Percentiles rank a stretch among this genome's conserved stretches.
phyloP scores from a whole-genome alignment of 2,329 filamentous ascomycete genomes.

The Diplocarpon mali region DNA sequence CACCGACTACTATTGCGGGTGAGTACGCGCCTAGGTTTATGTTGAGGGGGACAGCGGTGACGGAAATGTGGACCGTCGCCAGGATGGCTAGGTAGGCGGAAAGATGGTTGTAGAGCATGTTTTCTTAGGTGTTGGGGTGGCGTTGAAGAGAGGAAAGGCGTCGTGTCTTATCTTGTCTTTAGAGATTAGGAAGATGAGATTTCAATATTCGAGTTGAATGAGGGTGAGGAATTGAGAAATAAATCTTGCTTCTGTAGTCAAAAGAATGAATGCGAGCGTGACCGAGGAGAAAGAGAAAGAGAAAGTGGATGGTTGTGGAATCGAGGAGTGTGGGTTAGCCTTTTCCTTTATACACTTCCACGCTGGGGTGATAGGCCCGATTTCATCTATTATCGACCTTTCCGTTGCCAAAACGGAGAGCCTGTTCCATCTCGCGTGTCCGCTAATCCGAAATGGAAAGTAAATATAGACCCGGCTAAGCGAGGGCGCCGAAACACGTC shows the following conservation, averaged over 20 bases:
- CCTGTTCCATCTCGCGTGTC: no score
- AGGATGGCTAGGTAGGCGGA: conserved; percentile 11
- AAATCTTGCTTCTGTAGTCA: conserved; percentile 14
- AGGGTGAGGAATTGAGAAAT: conserved; percentile 8
- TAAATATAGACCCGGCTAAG: not conserved
- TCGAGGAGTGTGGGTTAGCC: not conserved
- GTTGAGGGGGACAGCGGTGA: conserved; percentile 34
- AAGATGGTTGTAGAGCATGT: conserved; percentile 10
- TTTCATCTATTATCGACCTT: no score
- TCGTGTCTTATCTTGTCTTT: conserved; percentile 1
- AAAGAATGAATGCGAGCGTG: conserved; percentile 22
- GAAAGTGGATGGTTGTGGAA: conserved; percentile 1
- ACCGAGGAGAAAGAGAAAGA: conserved; percentile 15
- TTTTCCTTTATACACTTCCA: conserved; percentile 6
- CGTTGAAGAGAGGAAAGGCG: not conserved
- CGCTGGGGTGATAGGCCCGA: no score
- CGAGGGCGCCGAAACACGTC: not conserved
- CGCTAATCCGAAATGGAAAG: not conserved
- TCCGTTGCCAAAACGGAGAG: no score
- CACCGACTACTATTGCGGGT: conserved; percentile 40
- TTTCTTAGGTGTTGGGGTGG: conserved; percentile 1
- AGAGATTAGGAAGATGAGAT: conserved; percentile 4
- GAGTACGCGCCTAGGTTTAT: conserved; percentile 42
- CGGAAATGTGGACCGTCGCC: conserved; percentile 21
- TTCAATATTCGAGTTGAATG: conserved; percentile 7